Percentiles rank a stretch among this genome's conserved stretches.
Evolutionary conservation across 805 yeast species (phyloP).

Genomic region (Starmerella bombicola): DNA sequence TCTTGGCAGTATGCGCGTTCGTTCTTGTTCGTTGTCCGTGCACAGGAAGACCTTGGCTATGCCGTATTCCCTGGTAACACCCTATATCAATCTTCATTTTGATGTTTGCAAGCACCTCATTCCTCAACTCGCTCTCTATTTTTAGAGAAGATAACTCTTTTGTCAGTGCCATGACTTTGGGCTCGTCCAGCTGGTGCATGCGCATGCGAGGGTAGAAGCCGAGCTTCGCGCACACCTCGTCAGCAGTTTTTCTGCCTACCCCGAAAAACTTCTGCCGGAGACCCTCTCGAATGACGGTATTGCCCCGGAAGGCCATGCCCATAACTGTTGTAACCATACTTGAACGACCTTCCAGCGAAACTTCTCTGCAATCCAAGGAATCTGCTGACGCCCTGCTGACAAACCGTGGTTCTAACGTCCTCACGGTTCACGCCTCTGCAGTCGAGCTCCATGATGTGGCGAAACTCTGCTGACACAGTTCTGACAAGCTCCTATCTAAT

Average conservation of each 20-base stretch:
- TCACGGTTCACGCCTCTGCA: background rate
- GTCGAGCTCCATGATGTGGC: no score
- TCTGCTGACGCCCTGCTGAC: no score
- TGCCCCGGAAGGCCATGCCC: conserved; percentile 32
- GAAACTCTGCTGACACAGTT: no score
- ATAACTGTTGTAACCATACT: conserved; percentile 29
- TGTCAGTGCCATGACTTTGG: conserved; percentile 71
- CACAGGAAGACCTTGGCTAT: conserved; percentile 66
- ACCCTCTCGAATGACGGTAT: conserved; percentile 37
- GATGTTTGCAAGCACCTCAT: conserved; percentile 53
- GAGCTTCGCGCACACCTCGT: conserved; percentile 66
- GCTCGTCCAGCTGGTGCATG: conserved; percentile 83
- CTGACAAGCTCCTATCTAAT: no score
- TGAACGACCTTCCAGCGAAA: no score
- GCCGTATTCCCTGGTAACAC: conserved; percentile 79
- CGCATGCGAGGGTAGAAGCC: conserved; percentile 91
- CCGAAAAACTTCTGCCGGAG: conserved; percentile 77
- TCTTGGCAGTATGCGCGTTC: conserved; percentile 81
- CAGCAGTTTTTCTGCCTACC: conserved; percentile 63
- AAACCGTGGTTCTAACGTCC: no score
- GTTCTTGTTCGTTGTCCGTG: conserved; percentile 86
- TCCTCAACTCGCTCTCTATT: conserved; percentile 68
- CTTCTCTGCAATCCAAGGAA: no score
- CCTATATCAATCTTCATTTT: conserved; percentile 68
- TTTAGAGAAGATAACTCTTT: conserved; percentile 75